phyloP scores from a whole-genome alignment of 1,284 basidiomycete genomes.

The Malassezia slooffiae region DNA sequence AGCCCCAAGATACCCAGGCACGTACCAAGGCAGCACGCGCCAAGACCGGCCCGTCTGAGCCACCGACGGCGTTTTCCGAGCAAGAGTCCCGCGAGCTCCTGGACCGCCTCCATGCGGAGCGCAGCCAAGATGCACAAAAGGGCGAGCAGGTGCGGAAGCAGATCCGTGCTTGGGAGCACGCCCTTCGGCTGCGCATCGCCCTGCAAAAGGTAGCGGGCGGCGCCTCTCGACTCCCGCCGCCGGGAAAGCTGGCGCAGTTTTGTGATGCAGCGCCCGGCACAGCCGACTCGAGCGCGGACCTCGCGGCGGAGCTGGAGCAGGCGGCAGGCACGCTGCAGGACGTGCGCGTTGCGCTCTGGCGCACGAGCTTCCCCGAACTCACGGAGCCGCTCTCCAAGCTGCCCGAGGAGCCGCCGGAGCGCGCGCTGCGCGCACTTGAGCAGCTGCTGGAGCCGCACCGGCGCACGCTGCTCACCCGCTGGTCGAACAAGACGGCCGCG shows the following conservation, averaged over 20 bases:
- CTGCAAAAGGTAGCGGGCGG: constrained; percentile 19
- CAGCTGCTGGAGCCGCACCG: constrained; percentile 12
- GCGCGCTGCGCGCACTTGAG: constrained; percentile 19
- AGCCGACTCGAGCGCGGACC: too few relatives aligned
- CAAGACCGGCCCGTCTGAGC: constrained; percentile 2
- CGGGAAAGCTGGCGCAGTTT: background rate
- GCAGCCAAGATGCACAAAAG: constrained; percentile 31
- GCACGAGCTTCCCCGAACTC: constrained; percentile 1
- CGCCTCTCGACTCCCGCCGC: constrained; percentile 8
- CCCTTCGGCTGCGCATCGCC: constrained; percentile 33
- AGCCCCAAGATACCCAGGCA: too few relatives aligned
- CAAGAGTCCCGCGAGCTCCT: constrained; percentile 20
- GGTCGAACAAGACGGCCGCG: constrained; percentile 27
- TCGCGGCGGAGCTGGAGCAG: constrained; percentile 14
- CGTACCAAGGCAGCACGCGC: too few relatives aligned
- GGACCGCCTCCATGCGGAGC: constrained; percentile 22
- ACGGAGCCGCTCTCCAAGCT: background rate
- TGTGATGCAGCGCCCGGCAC: too few relatives aligned
- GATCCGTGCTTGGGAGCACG: constrained; percentile 29
- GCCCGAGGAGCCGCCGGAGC: background rate
- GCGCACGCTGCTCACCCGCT: constrained; percentile 23
- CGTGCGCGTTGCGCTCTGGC: constrained; percentile 6
- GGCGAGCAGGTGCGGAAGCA: constrained; percentile 32
- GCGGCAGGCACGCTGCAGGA: constrained; percentile 5
- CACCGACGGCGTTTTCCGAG: constrained; percentile 8